Base-by-base conservation (phyloP, 345 rosid genomes). In the Xanthoceras sorbifolium region DNA sequence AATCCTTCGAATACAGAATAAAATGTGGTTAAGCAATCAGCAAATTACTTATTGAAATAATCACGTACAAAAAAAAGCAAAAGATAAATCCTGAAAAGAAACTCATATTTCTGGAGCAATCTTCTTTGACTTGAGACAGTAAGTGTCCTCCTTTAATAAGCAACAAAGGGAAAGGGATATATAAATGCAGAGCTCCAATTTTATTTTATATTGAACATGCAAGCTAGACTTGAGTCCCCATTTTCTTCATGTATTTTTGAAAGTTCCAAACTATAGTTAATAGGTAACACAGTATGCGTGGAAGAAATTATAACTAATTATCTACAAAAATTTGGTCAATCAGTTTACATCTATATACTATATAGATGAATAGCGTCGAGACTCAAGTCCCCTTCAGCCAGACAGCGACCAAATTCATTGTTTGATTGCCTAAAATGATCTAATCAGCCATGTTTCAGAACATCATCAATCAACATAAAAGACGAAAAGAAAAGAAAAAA, bases 1-100 rank as follows among this genome's bases (percentile, higher is more conserved):
- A 46, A 84, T 90, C 96, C 96, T 91, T 79, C 69, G 59, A 74
- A 86, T 25, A 73, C 62, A 32, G 79, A 84, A 83, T 8, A 34
- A 22, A 75, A 67, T 14, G 60, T 18, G 67, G 55, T 25, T 76
- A 9, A 74, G 57, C 46, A 65, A 67, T 23, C 52, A 75, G 44
- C 50, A 40, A 22, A 54, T 42, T 40, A 6, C 14, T 67, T 26
- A 26, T 60, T 3, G 31, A 63, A 15, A 68, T 26, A 67, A 44
- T 44, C 40, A 50, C 22, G 26, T 15, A 74, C 28, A 29, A 50
- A 29, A 20, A 18, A 34, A 57, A 57, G n/a, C 52, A 2, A 17
- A 55, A 23, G 22, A 2, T 11, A 9, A 57, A 34, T 38, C 42
- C 9, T 1, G 42, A 38, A 38, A 42, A 42, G 14, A 12, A 42